Evolutionary conservation across 306 rosid species (phyloP), one percentile per base, ranked within the genome.

Genomic region (Quillaja saponaria): DNA sequence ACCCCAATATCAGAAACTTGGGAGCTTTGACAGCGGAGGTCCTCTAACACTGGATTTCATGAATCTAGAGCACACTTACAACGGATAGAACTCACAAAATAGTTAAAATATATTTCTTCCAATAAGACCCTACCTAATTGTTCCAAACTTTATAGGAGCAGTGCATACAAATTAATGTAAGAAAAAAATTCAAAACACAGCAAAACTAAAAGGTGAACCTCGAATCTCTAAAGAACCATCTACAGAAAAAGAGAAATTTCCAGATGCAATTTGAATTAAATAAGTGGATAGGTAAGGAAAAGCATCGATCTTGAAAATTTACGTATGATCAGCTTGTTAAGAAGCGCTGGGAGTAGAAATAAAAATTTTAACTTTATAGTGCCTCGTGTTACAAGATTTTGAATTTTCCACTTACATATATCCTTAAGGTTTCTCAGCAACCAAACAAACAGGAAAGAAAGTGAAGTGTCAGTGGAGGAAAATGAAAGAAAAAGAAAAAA

Each of bases 271-370:
- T 37, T 17, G 16, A 51, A 73, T 52, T 46, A 52, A 50, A 57
- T 10, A 67, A 1, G 56, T 41, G 52, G 53, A 20, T 42, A 37
- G 10, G 52, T 11, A 42, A 49, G 28, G 7, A 69, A 53, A 66
- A 50, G 45, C 62, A 25, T 44, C 80, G 79, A 75, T 74, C 66
- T 66, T 68, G 46, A 70, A 0, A 34, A 73, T 71, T 38, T 21
- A 46, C 44, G 12, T 44, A 14, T 7, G 21, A 35, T 25, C 7
- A 34, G 66, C 69, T 56, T n/a, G 19, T 8, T 33, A n/a, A 42
- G 17, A 57, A 58, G 19, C 40, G 42, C 6, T 47, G 56, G 1
- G 8, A 40, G 2, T 14, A 21, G 13, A 1, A 13, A 42, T 25
- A 67, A 50, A 20, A 33, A 4, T 6, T 28, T 7, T 12, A 51